Evolutionary conservation across 805 yeast species (phyloP).

Genomic region (Candida chauliodis): DNA sequence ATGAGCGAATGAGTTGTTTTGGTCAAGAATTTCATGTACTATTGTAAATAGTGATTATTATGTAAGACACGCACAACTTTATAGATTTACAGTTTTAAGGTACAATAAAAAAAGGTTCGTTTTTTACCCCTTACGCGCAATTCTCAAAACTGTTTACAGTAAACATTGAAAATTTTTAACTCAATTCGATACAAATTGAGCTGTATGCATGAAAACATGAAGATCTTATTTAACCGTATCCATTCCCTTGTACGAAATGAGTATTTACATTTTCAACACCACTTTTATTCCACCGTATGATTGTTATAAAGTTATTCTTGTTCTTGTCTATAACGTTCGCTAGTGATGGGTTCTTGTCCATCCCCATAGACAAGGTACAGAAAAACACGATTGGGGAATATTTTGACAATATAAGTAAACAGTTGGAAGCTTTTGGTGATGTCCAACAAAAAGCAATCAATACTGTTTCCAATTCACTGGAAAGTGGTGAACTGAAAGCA

Average conservation of each 20-base stretch:
- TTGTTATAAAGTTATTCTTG: background rate
- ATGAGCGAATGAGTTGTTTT: background rate
- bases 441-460: slow-evolving; percentile 1
- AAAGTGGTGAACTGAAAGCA: background rate
- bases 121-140: slow-evolving; percentile 2
- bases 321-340: background rate
- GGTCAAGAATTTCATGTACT: no score
- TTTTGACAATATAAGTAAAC: background rate
- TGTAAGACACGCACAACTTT: background rate
- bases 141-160: background rate
- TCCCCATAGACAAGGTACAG: slow-evolving; percentile 5
- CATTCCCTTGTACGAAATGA: background rate
- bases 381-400: background rate
- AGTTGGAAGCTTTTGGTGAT: background rate
- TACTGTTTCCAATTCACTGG: no score
- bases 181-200: no score
- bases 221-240: background rate
- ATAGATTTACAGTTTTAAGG: slow-evolving; percentile 1
- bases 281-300: background rate
- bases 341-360: slow-evolving; percentile 4
- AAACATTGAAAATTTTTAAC: background rate
- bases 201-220: slow-evolving; percentile 5
- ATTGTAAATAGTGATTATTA: no score
- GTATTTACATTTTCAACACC: background rate
- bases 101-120: background rate